Percentiles rank a stretch among this genome's conserved stretches.
Evolutionary conservation across 2,329 filamentous ascomycete genomes (phyloP).

Genomic region (Tolypocladium tundrense): DNA sequence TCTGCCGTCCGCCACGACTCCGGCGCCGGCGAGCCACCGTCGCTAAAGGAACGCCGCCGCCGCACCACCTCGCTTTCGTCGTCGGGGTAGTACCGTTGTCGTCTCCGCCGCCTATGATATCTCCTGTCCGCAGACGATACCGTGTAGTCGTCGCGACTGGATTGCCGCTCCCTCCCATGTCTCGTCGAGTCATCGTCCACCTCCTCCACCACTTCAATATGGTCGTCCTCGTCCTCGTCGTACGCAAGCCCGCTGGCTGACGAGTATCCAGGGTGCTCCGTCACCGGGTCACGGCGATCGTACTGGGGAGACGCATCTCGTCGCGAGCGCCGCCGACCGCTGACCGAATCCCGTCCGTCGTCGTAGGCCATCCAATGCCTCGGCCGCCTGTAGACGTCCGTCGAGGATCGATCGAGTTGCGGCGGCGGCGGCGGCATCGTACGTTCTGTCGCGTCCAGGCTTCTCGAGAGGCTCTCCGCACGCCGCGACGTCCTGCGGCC

Average conservation of each 20-base stretch:
- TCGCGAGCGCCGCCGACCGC: slow-evolving; percentile 2
- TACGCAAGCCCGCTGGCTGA: slow-evolving; percentile 2
- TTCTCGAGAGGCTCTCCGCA: slow-evolving; percentile 13
- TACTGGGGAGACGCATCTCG: slow-evolving; percentile 9
- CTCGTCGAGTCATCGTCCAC: slow-evolving; percentile 8
- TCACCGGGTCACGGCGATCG: neutral
- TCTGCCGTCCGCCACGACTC: slow-evolving; percentile 17
- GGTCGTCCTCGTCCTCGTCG: neutral
- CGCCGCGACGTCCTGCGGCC: slow-evolving; percentile 17
- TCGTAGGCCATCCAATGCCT: slow-evolving; percentile 15
- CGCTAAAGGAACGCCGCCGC: slow-evolving; percentile 13
- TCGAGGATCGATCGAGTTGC: slow-evolving; percentile 16
- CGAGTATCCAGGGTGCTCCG: slow-evolving; percentile 1
- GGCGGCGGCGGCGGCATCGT: slow-evolving; percentile 17
- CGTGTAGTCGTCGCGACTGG: slow-evolving; percentile 17
- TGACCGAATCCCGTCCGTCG: slow-evolving; percentile 4
- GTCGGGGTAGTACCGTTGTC: slow-evolving; percentile 9
- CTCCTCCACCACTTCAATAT: slow-evolving; percentile 18
- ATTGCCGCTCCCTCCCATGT: slow-evolving; percentile 6
- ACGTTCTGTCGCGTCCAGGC: slow-evolving; percentile 16
- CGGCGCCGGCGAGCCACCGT: slow-evolving; percentile 16
- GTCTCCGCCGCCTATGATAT: slow-evolving; percentile 11
- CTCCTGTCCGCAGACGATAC: slow-evolving; percentile 14
- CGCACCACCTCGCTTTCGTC: slow-evolving; percentile 14
- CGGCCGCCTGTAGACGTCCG: slow-evolving; percentile 19